Conservation (phyloP, 2,329 filamentous ascomycete species). For the Colletotrichum truncatum region DNA sequence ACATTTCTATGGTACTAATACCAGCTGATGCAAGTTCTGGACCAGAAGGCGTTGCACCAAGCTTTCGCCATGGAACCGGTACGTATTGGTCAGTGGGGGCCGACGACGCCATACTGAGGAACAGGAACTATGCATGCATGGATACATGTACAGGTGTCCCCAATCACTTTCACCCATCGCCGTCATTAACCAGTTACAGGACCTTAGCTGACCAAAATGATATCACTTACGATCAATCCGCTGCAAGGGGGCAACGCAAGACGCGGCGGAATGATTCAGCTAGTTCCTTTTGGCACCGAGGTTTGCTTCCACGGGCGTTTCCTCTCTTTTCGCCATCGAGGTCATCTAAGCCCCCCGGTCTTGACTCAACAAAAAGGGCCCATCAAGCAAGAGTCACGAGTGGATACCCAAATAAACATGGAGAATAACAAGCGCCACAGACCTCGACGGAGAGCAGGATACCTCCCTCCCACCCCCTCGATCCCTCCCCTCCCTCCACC, state of each 20-base stretch:
- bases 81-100: not conserved
- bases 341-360: too few relatives aligned
- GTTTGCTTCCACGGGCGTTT: too few relatives aligned
- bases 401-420: not conserved
- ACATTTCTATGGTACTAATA: too few relatives aligned
- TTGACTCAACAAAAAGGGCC: not conserved
- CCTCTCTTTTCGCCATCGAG: too few relatives aligned
- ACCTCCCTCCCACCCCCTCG: not conserved
- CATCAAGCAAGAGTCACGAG: not conserved
- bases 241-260: too few relatives aligned
- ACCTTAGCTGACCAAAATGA: conserved; percentile 3
- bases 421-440: too few relatives aligned
- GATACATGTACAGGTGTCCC: conserved; percentile 4
- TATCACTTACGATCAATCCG: too few relatives aligned
- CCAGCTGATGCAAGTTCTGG: conserved; percentile 6
- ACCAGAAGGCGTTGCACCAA: conserved; percentile 17
- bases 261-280: too few relatives aligned
- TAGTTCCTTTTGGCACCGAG: too few relatives aligned
- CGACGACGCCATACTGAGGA: conserved; percentile 6
- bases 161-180: not conserved
- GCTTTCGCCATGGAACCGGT: conserved; percentile 28
- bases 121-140: conserved; percentile 10
- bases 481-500: conserved; percentile 2
- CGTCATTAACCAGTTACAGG: not conserved
- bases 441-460: not conserved